phyloP scores from a whole-genome alignment of 176 grass and related monocot species.

The Tuctoria greenei region DNA sequence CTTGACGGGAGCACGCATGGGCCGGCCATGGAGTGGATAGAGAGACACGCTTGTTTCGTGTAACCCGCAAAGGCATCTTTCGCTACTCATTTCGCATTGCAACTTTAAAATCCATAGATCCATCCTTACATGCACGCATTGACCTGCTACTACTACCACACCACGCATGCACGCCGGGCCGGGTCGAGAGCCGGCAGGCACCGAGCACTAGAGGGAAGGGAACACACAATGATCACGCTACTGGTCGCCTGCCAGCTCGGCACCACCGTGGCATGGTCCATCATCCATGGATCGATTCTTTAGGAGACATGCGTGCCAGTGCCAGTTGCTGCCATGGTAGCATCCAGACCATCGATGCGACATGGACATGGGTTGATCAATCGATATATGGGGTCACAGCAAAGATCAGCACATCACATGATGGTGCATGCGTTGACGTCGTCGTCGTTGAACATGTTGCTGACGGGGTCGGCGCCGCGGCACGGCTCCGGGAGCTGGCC shows the following conservation, averaged over 20 bases:
- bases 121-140: slow-evolving; percentile 20
- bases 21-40: neutral
- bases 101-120: neutral
- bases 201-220: slow-evolving; percentile 19
- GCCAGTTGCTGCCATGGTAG: no score
- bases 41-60: neutral
- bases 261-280: no score
- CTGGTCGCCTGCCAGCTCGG: neutral
- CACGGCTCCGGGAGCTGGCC: slow-evolving; percentile 58
- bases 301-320: no score
- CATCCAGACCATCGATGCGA: no score
- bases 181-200: neutral
- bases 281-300: neutral
- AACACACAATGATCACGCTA: slow-evolving; percentile 8
- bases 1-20: neutral
- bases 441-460: slow-evolving; percentile 99
- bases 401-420: no score
- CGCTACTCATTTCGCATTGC: slow-evolving; percentile 33
- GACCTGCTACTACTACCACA: neutral
- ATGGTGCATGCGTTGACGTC: slow-evolving; percentile 81
- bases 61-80: slow-evolving; percentile 14
- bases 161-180: neutral
- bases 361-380: no score
- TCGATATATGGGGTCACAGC: no score
- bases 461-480: slow-evolving; percentile 82